Evolutionary conservation across 2,329 filamentous ascomycete species (phyloP), one percentile per base, ranked within the genome.

Genomic region (Neofusicoccum sp.): DNA sequence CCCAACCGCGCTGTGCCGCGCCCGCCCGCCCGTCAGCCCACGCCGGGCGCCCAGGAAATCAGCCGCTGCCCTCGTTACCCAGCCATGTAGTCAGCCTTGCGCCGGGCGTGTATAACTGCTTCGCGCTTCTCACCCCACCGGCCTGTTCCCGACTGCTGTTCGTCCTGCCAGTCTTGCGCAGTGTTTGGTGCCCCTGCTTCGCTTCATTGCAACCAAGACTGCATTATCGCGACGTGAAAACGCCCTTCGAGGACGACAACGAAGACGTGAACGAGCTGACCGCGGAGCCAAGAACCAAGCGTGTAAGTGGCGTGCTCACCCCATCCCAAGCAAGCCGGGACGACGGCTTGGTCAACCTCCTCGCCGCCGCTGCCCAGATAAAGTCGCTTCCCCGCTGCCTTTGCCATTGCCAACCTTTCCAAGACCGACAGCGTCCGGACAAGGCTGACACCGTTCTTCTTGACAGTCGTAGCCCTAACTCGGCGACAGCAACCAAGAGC

Each of bases 221-320:
- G n/a, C n/a, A n/a, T n/a, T 2, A 20, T 24, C n/a, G 9, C 40
- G 16, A 43, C 40, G 40, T 14, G 20, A 24, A 2, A 28, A 14
- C 4, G 8, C 14, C 49, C 16, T 41, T 33, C 51, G 34, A 33
- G 41, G 26, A 41, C 4, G 9, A 6, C n/a, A 43, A 24, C 40
- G 40, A 43, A 20, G 6, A 7, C 7, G 36, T 26, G 26, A 38
- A 12, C 34, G 3, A 40, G 7, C 5, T 12, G 34, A 8, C 5
- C 6, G 6, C n/a, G n/a, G 4, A 26, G 51, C 51, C 51, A 56
- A 56, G 51, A 11, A 43, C n/a, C 24, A 56, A 43, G 51, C 24
- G 26, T 56, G 51, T 56, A 56, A 56, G 51, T 56, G 51, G 51
- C 51, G 51, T 28, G 43, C 24, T 43, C 24, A 26, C 33, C 12